These are phyloP conservation scores for Actinidia chinensis DNA, from an alignment of 179 eudicot genomes.

Conservation along the genomic window DNA sequence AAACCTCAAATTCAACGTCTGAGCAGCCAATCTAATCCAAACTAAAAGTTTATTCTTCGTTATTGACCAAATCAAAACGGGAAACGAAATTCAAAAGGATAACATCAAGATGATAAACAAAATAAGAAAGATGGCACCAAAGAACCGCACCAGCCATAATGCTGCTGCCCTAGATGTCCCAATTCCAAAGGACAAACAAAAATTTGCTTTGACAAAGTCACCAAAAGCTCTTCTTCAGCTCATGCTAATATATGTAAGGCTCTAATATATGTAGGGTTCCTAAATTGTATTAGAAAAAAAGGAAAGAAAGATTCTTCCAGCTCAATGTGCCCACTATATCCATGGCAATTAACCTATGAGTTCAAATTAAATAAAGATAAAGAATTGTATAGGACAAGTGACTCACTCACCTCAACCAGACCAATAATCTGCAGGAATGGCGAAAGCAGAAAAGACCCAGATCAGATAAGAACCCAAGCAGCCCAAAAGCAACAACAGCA, in stretches of 20 bases:
- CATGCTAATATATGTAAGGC: slow-evolving; percentile 3
- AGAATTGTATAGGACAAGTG: slow-evolving; percentile 11
- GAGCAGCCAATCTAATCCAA: slow-evolving; percentile 9
- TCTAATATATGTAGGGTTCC: neutral
- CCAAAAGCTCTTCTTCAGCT: slow-evolving; percentile 19
- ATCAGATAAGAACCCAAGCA: slow-evolving; percentile 25
- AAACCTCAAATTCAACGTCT: neutral
- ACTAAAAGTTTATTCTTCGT: neutral
- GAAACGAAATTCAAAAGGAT: neutral
- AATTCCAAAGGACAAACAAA: slow-evolving; percentile 6
- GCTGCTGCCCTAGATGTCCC: slow-evolving; percentile 14
- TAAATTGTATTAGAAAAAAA: neutral
- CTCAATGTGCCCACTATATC: slow-evolving; percentile 20
- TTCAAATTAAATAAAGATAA: slow-evolving; percentile 17
- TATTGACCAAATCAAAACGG: slow-evolving; percentile 1
- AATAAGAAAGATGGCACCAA: neutral
- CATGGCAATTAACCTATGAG: slow-evolving; percentile 9
- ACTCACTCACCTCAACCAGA: slow-evolving; percentile 29
- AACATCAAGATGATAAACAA: neutral
- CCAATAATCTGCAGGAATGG: slow-evolving; percentile 23
- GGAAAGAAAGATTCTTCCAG: slow-evolving; percentile 24
- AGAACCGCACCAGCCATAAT: slow-evolving; percentile 23
- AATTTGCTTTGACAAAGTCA: slow-evolving; percentile 11
- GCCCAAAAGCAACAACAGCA: slow-evolving; percentile 16
- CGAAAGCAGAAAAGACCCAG: slow-evolving; percentile 18